These are phyloP conservation scores for Babesia divergens DNA, from an alignment of 169 alveolate genomes.

Conservation along the genomic window DNA sequence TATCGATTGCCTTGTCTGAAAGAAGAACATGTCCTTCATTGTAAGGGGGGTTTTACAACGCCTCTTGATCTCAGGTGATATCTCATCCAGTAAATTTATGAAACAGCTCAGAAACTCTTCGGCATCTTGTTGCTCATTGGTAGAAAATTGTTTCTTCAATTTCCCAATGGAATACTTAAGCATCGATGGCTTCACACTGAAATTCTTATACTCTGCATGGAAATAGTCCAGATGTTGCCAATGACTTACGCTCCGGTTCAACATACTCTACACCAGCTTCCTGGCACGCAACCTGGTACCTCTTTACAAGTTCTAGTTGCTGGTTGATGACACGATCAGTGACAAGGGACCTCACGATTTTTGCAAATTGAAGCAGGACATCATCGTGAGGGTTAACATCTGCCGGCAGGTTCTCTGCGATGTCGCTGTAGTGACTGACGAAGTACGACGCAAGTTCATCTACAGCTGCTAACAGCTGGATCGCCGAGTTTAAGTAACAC, in stretches of 20 bases:
- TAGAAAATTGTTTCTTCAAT: constrained; percentile 8
- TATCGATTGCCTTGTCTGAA: constrained; percentile 25
- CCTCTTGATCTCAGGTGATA: constrained; percentile 19
- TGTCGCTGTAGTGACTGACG: constrained; percentile 5
- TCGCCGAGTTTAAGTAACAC: constrained; percentile 80
- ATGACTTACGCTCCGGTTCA: constrained; percentile 27
- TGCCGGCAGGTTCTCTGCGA: constrained; percentile 9
- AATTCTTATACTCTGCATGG: constrained; percentile 16
- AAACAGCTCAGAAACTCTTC: constrained; percentile 52
- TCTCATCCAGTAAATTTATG: constrained; percentile 2
- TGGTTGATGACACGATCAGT: constrained; percentile 17
- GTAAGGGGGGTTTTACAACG: neutral
- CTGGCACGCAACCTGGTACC: constrained; percentile 18
- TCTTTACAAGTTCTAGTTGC: constrained; percentile 1
- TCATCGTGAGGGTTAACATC: constrained; percentile 8
- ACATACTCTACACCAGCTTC: constrained; percentile 8
- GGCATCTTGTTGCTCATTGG: constrained; percentile 58
- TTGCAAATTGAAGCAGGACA: constrained; percentile 50
- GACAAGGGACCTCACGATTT: constrained; percentile 17
- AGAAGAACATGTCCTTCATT: constrained; percentile 8
- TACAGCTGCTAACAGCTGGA: constrained; percentile 61
- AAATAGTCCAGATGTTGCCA: neutral
- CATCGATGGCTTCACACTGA: constrained; percentile 38
- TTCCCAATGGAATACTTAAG: constrained; percentile 45
- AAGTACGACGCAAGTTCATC: constrained; percentile 27